Percentiles rank a stretch among this genome's conserved stretches.
These are phyloP conservation scores for Aspergillus pseudoviridinutans DNA, from an alignment of 2,329 filamentous ascomycete genomes.

Conservation along the genomic window DNA sequence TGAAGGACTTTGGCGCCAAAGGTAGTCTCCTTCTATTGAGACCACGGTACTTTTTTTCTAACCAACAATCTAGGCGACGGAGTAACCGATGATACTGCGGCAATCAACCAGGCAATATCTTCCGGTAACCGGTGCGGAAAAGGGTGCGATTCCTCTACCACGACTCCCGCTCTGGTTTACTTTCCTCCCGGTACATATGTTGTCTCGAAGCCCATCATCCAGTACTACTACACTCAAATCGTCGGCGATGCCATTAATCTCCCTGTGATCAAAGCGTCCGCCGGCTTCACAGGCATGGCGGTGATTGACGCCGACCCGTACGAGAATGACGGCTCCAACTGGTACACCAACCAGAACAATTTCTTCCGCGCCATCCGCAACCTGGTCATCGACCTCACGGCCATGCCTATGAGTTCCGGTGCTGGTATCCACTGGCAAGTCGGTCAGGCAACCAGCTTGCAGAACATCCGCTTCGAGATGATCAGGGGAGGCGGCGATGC, in stretches of 20 bases:
- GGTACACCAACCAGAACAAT: conserved; percentile 77
- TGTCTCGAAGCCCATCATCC: conserved; percentile 72
- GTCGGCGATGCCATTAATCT: conserved; percentile 71
- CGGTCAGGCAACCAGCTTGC: conserved; percentile 74
- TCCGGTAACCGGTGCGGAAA: conserved; percentile 75
- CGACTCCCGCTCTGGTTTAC: conserved; percentile 82
- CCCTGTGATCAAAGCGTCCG: conserved; percentile 70
- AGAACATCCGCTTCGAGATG: conserved; percentile 82
- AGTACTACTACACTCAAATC: conserved; percentile 91
- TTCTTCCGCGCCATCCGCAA: conserved; percentile 82
- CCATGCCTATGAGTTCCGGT: conserved; percentile 56
- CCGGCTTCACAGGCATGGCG: conserved; percentile 76
- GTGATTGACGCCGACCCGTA: conserved; percentile 90
- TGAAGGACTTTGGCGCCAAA: conserved; percentile 69
- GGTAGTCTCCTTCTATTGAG: conserved; percentile 47
- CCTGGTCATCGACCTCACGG: conserved; percentile 72
- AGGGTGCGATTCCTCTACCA: conserved; percentile 78
- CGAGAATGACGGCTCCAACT: conserved; percentile 62
- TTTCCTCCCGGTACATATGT: conserved; percentile 86
- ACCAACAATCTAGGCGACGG: conserved; percentile 53
- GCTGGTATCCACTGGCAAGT: conserved; percentile 83
- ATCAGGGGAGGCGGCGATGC: conserved; percentile 57
- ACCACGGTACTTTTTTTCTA: conserved; percentile 12
- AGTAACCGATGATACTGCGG: conserved; percentile 74
- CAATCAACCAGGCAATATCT: conserved; percentile 80